Conservation (phyloP, 176 grass and related monocot species). For the Triticum monococcum region DNA sequence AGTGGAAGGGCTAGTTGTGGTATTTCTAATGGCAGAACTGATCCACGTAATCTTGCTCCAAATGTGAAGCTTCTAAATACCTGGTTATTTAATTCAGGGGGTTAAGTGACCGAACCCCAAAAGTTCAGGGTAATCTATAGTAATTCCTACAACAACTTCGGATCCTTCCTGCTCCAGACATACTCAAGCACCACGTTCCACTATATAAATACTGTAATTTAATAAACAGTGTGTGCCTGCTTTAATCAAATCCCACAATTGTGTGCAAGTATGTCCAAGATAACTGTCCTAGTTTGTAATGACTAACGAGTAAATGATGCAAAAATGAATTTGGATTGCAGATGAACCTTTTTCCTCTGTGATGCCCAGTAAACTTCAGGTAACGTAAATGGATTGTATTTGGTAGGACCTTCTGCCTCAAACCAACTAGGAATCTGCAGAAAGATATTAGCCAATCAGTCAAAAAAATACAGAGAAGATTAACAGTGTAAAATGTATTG, state of each 20-base stretch:
- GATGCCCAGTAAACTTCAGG: conserved; percentile 88
- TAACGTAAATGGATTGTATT: conserved; percentile 85
- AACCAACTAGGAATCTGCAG: conserved; percentile 93
- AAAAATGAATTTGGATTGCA: not conserved
- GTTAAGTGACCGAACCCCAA: not conserved
- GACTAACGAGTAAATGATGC: conserved; percentile 1
- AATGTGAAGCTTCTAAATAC: not conserved
- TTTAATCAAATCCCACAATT: not conserved
- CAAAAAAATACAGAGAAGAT: conserved; percentile 22
- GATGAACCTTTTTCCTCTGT: conserved; percentile 83
- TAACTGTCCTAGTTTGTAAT: not conserved
- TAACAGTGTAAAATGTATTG: not conserved
- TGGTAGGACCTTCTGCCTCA: conserved; percentile 65
- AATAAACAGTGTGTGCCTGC: not conserved
- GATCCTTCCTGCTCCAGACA: conserved; percentile 3
- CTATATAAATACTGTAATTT: conserved; percentile 17
- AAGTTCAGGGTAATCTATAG: not conserved
- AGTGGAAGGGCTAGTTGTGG: not conserved
- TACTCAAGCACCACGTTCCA: not conserved
- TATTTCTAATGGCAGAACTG: not conserved
- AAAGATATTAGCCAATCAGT: not conserved
- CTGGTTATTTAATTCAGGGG: not conserved
- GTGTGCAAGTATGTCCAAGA: not conserved
- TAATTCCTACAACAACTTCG: not conserved
- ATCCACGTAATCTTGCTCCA: not conserved